Base-by-base conservation (phyloP, 2,329 filamentous ascomycete species). In the Apiospora saccharicola region DNA sequence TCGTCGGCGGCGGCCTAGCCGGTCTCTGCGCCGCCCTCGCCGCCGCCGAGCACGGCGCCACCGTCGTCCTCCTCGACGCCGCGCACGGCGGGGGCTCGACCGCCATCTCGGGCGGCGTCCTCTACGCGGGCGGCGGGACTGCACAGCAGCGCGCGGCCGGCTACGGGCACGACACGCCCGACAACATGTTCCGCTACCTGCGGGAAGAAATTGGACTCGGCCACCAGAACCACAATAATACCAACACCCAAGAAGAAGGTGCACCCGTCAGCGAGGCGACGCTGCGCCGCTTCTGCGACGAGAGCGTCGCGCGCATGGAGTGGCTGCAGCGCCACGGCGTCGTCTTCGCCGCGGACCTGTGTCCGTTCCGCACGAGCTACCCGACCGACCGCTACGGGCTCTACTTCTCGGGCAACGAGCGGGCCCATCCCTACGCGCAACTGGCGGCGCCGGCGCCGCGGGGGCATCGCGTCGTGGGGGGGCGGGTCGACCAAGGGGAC, bases 71-170 rank as follows among this genome's bases (percentile, higher is more conserved):
- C 1, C 71, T 74, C 53, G 73, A 73, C 41, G 47, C 67, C 43
- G 71, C 61, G 24, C 68, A 70, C 72, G 69, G 69, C 14, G 69
- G 69, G 16, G 69, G 69, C 30, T 34, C 69, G 19, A 37, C 24
- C 0, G 73, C 73, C 43, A 69, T 75, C 30, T 75, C 74, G 0
- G 74, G 72, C 30, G 74, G 74, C 53, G 71, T 75, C 24, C 67
- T 74, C 37, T 75, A 75, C 47, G 74, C 74, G 22, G 74, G 74
- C 44, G 74, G 74, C 24, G 74, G 74, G 12, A 75, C 74, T 24
- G 34, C 13, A 34, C 73, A 74, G 64, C 74, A 75, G 70, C 49
- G 37, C 41, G 72, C 69, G 10, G 74, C 73, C 30, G 71, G 71
- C 67, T 53, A 57, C 34, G 26, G 46, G 12, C 41, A 72, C 71